Evolutionary conservation across 352 stramenopile species (phyloP), one percentile per base, ranked within the genome.

Genomic region (Globisporangium canariense): DNA sequence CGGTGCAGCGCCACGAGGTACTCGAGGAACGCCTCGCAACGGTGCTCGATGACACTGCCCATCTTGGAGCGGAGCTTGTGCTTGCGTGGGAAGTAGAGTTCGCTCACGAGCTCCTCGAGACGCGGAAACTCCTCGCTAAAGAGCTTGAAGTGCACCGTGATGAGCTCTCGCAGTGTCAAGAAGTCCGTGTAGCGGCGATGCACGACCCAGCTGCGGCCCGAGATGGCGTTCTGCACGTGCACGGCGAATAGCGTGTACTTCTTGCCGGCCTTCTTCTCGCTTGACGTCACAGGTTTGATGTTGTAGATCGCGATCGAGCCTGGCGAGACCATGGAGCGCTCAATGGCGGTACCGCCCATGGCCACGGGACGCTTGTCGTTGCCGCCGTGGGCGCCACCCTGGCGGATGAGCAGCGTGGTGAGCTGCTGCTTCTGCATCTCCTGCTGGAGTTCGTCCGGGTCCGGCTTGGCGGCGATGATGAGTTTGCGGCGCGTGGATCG

Each of bases 1-100:
- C 76, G 74, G 58, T 91, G 83, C 20, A 88, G 63, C 1, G 69
- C 77, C 62, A 87, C 73, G 43, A 90, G 72, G 58, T 85, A 89
- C 49, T 86, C 75, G 25, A 90, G 76, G 51, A 91, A 91, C 13
- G 76, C 74, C 28, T 87, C 71, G 52, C 80, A 83, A 28, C 79
- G 81, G 49, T 89, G 79, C 58, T 89, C 78, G 30, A 89, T 67
- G 25, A 88, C 69, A 10, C 81, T 87, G 55, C 65, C 70, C 55
- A 75, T 71, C 28, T 82, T 79, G 51, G 75, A 69, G 20, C 76
- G 75, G 57, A 90, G 82, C 64, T 81, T 86, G 68, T 86, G 76
- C 62, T 83, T 88, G 64, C 81, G 81, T 18, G 83, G 83, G 64
- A 91, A 91, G 60, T 87, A 89, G 49, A 90, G 67, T n/a, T 81